phyloP scores from a whole-genome alignment of 2,329 filamentous ascomycete species.

The Neonectria coccinea region DNA sequence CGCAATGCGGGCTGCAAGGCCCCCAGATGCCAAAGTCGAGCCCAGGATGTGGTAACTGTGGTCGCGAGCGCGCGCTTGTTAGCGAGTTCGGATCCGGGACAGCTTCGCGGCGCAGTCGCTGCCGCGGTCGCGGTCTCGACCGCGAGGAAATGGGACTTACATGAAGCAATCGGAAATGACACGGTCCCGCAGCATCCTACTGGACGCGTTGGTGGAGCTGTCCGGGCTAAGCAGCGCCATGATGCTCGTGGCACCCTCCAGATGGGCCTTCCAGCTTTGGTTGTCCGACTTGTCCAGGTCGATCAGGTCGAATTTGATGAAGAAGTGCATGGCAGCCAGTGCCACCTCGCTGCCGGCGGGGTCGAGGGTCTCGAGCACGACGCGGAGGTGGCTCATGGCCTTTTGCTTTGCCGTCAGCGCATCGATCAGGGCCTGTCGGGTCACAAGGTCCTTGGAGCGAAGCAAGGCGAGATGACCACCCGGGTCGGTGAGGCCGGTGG shows the following conservation, averaged over 20 bases:
- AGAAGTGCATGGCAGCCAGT: conserved; percentile 62
- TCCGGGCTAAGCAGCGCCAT: conserved; percentile 52
- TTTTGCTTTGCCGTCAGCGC: conserved; percentile 60
- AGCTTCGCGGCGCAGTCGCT: background rate
- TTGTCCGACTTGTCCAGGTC: conserved; percentile 58
- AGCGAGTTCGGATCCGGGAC: conserved; percentile 20
- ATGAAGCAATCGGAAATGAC: conserved; percentile 62
- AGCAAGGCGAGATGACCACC: conserved; percentile 53
- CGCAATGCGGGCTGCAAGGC: conserved; percentile 54
- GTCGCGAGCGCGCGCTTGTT: conserved; percentile 18
- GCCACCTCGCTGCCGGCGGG: conserved; percentile 59
- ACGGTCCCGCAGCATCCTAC: conserved; percentile 56
- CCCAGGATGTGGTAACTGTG: conserved; percentile 57
- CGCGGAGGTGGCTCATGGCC: conserved; percentile 58
- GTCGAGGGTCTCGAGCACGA: conserved; percentile 54
- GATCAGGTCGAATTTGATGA: conserved; percentile 64
- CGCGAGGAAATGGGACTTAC: conserved; percentile 46
- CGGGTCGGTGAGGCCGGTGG: conserved; percentile 49
- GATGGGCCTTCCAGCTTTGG: conserved; percentile 59
- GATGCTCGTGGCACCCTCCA: conserved; percentile 59
- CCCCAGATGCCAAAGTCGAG: conserved; percentile 52
- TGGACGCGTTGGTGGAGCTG: conserved; percentile 45
- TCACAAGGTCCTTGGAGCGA: conserved; percentile 53
- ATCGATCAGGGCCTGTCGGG: conserved; percentile 57
- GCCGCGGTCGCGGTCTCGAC: conserved; percentile 1